A percentile compares a stretch with the other conserved stretches of the same genome.
Conservation (phyloP, 805 yeast genomes). For the Cyberlindnera veronae region DNA sequence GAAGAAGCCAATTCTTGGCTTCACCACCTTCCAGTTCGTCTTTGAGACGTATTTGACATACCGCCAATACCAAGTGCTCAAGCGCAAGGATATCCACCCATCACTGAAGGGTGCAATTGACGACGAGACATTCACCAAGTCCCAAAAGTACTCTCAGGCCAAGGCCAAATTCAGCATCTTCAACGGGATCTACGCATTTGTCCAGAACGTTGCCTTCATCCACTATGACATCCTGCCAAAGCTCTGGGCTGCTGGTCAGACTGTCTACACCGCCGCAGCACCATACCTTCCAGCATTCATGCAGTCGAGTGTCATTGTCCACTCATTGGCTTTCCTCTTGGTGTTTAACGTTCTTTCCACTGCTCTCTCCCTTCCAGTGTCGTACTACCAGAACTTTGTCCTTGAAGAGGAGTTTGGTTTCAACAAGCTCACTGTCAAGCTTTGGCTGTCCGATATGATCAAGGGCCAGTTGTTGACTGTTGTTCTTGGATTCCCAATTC, state of each 20-base stretch:
- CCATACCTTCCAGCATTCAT: slow-evolving; percentile 30
- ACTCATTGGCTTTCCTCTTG: slow-evolving; percentile 63
- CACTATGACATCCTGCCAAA: slow-evolving; percentile 62
- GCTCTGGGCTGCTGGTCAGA: slow-evolving; percentile 52
- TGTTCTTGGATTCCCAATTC: slow-evolving; percentile 66
- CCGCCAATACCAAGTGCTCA: slow-evolving; percentile 72
- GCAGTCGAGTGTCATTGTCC: slow-evolving; percentile 60
- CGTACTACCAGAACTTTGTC: slow-evolving; percentile 77
- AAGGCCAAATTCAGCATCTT: slow-evolving; percentile 69
- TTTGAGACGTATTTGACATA: slow-evolving; percentile 72
- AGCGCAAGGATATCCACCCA: slow-evolving; percentile 57
- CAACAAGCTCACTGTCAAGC: slow-evolving; percentile 71
- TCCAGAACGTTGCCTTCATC: slow-evolving; percentile 56
- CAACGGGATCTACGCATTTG: slow-evolving; percentile 45
- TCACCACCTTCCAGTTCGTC: slow-evolving; percentile 67
- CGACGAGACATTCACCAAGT: slow-evolving; percentile 67
- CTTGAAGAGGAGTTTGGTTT: slow-evolving; percentile 92
- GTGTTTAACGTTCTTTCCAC: slow-evolving; percentile 48
- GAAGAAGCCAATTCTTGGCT: slow-evolving; percentile 72
- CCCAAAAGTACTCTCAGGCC: slow-evolving; percentile 76
- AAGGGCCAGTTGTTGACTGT: slow-evolving; percentile 54
- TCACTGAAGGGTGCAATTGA: slow-evolving; percentile 67
- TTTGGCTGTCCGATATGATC: slow-evolving; percentile 72
- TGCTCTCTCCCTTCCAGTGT: slow-evolving; percentile 59
- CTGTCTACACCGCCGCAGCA: slow-evolving; percentile 27